Percentiles rank a stretch among this genome's conserved stretches.
Conservation (phyloP, 345 rosid species). For the Salix suchowensis region DNA sequence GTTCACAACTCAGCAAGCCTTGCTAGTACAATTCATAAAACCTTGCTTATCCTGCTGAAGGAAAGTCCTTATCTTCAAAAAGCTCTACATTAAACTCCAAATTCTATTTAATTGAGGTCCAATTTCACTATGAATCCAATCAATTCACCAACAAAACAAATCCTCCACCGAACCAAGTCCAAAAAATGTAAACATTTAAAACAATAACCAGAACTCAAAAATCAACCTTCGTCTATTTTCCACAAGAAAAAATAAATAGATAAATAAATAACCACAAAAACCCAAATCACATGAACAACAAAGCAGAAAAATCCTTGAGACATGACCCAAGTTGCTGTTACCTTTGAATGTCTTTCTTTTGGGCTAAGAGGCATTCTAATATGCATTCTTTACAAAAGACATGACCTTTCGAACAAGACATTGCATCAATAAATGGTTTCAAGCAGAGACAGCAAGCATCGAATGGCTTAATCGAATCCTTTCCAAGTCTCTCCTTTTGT, state of each 20-base stretch:
- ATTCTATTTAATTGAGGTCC: neutral
- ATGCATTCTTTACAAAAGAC: conserved; percentile 89
- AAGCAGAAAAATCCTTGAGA: no score
- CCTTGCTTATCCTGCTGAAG: no score
- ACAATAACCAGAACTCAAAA: neutral
- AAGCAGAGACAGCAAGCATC: conserved; percentile 94
- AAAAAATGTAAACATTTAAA: neutral
- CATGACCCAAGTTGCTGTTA: neutral
- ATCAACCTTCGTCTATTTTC: neutral
- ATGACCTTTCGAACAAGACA: conserved; percentile 93
- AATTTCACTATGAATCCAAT: neutral
- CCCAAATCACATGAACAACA: neutral
- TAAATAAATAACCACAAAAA: neutral
- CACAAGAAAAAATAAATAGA: neutral
- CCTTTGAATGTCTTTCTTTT: conserved; percentile 90
- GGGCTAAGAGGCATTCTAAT: conserved; percentile 76
- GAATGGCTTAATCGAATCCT: conserved; percentile 90
- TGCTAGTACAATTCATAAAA: no score
- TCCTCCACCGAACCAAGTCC: neutral
- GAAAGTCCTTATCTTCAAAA: no score
- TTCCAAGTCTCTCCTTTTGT: conserved; percentile 91
- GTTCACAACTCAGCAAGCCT: no score
- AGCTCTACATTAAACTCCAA: no score
- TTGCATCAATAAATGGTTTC: conserved; percentile 78
- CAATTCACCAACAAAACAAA: neutral